phyloP scores from a whole-genome alignment of 768 basidiomycete genomes.

The Leccinum truebloodii region DNA sequence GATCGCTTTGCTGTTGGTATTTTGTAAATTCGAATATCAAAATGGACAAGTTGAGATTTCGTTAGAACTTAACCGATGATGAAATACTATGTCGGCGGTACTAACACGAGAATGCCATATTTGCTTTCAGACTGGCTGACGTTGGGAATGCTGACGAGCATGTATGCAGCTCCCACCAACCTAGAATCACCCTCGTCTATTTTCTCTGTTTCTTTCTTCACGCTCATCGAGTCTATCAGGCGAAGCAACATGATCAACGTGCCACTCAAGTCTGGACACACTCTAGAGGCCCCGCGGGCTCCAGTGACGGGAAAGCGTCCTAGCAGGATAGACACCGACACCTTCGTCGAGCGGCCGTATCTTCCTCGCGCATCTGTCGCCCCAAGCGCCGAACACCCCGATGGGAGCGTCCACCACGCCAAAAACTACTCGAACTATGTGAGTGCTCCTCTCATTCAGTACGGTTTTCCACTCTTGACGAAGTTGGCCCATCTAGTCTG shows the following conservation, averaged over 20 bases:
- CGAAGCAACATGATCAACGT: conserved; percentile 20
- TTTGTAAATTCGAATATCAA: conserved; percentile 19
- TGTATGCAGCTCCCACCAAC: conserved; percentile 14
- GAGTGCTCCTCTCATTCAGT: conserved; percentile 3
- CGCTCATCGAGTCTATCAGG: conserved; percentile 21
- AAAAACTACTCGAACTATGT: conserved; percentile 24
- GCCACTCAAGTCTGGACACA: conserved; percentile 20
- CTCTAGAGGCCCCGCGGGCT: conserved; percentile 19
- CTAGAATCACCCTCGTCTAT: conserved; percentile 16
- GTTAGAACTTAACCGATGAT: neutral
- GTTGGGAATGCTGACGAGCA: conserved; percentile 16
- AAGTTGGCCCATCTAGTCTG: conserved; percentile 27
- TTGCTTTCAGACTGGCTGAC: conserved; percentile 15
- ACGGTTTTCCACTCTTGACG: neutral
- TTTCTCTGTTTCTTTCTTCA: conserved; percentile 19
- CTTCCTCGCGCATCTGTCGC: conserved; percentile 31
- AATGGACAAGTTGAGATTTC: conserved; percentile 1
- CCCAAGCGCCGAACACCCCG: conserved; percentile 26
- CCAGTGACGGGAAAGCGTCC: conserved; percentile 25
- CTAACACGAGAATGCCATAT: conserved; percentile 8
- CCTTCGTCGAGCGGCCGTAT: conserved; percentile 28
- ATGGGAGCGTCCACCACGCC: conserved; percentile 22
- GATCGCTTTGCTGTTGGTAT: conserved; percentile 12
- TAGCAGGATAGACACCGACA: conserved; percentile 29
- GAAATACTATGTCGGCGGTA: conserved; percentile 2